Base-by-base conservation (phyloP, 257 asterid species). In the Scutellaria minor region DNA sequence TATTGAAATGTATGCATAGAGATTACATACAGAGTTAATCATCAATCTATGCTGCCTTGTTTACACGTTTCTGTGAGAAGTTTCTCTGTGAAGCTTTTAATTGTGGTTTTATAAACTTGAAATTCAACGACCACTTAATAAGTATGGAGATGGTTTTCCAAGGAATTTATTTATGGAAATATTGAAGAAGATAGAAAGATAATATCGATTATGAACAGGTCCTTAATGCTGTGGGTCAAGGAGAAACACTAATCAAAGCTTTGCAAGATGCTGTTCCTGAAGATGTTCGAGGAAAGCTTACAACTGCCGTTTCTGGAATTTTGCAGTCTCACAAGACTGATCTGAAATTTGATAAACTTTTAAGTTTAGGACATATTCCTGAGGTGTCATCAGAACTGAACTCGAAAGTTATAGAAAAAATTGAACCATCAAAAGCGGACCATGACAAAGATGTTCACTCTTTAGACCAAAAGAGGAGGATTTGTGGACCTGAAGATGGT, bases 181-280 rank as follows among this genome's bases (percentile, higher is more conserved):
- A 37, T 47, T 67, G 42, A 50, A 44, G 56, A 47, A 44, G 48
- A n/a, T 51, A 67, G 46, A 12, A 63, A 56, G 58, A 42, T 59
- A 24, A 51, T 61, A 47, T 75, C 74, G 77, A 66, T 51, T 37
- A 54, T 81, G 41, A 48, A 63, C 90, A 95, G 99, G 99, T 92
- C 77, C 88, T 95, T 79, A 75, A 71, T 73, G 97, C 97, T 67
- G 91, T 95, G 73, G 95, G 88, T 75, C 87, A 64, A 75, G 99
- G 99, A 71, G 96, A 95, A 81, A 85, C 95, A 52, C 14, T 95
- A 71, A 72, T 95, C 75, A 86, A 86, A 72, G 99, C 98, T 80
- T 83, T 95, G 89, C 90, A 95, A 84, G 97, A 83, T 86, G 97
- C 98, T 68, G 98, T 95, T 66, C 99, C 99, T 51, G 98, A 88